These are phyloP conservation scores for Euphorbia lathyris DNA, from an alignment of 345 rosid genomes.

Conservation along the genomic window DNA sequence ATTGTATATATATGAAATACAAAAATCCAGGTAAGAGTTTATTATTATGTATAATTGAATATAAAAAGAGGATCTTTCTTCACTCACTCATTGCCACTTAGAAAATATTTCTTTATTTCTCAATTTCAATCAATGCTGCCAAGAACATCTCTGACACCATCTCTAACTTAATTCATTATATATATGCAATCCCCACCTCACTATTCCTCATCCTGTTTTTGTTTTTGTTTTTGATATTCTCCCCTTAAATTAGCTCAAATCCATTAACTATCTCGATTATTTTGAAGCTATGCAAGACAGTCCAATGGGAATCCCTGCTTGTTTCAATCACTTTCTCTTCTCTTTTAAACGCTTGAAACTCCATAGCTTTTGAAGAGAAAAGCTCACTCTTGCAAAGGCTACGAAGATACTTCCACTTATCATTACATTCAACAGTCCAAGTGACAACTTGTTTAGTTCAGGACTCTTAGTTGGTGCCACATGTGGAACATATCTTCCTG, in stretches of 20 bases:
- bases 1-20: not conserved
- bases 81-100: too few relatives aligned
- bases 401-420: conserved; percentile 27
- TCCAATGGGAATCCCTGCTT: too few relatives aligned
- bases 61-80: too few relatives aligned
- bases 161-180: too few relatives aligned
- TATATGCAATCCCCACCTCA: conserved; percentile 14
- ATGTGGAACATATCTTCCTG: conserved; percentile 36
- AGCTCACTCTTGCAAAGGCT: conserved; percentile 28
- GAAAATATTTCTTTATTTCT: too few relatives aligned
- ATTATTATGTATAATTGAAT: too few relatives aligned
- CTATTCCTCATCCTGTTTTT: conserved; percentile 5
- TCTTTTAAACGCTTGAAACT: conserved; percentile 19
- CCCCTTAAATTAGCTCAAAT: too few relatives aligned
- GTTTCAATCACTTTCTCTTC: conserved; percentile 27
- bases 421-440: conserved; percentile 36
- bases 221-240: too few relatives aligned
- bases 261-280: too few relatives aligned
- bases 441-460: conserved; percentile 24
- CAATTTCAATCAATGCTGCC: too few relatives aligned
- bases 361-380: conserved; percentile 29
- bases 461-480: conserved; percentile 28
- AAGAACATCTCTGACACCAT: too few relatives aligned
- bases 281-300: too few relatives aligned
- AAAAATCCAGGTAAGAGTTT: conserved; percentile 28